These are phyloP conservation scores for Rhodamnia argentea DNA, from an alignment of 345 rosid species.

Conservation along the genomic window DNA sequence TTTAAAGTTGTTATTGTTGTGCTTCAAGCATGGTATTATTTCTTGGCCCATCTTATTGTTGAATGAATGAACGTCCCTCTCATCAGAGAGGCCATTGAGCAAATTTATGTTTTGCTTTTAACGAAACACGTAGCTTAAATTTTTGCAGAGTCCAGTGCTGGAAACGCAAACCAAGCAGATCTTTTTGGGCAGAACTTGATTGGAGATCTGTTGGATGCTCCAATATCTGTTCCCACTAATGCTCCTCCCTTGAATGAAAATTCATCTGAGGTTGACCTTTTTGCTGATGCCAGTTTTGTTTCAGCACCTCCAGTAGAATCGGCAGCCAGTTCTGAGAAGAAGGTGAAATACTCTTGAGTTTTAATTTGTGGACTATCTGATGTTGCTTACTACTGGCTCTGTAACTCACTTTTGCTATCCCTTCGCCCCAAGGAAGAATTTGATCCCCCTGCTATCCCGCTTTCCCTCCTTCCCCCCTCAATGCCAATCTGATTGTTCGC, in stretches of 20 bases:
- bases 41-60: not conserved
- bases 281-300: constrained; percentile 93
- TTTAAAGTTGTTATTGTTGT: not conserved
- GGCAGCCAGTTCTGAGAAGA: constrained; percentile 34
- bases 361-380: not conserved
- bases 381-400: not conserved
- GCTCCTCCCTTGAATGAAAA: constrained; percentile 27
- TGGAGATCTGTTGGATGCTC: constrained; percentile 70
- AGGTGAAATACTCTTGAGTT: constrained; percentile 26
- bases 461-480: no score
- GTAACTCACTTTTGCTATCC: not conserved
- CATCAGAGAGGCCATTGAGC: not conserved
- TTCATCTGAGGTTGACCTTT: constrained; percentile 64
- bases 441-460: not conserved
- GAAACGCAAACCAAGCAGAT: constrained; percentile 59
- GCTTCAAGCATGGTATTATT: not conserved
- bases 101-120: not conserved
- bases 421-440: not conserved
- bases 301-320: constrained; percentile 55
- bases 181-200: constrained; percentile 70
- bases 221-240: constrained; percentile 28
- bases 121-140: not conserved
- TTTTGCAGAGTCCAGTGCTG: constrained; percentile 56
- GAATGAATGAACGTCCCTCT: not conserved
- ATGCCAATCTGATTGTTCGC: no score